phyloP scores from a whole-genome alignment of 2,329 filamentous ascomycete species.

The Westerdykella ornata region DNA sequence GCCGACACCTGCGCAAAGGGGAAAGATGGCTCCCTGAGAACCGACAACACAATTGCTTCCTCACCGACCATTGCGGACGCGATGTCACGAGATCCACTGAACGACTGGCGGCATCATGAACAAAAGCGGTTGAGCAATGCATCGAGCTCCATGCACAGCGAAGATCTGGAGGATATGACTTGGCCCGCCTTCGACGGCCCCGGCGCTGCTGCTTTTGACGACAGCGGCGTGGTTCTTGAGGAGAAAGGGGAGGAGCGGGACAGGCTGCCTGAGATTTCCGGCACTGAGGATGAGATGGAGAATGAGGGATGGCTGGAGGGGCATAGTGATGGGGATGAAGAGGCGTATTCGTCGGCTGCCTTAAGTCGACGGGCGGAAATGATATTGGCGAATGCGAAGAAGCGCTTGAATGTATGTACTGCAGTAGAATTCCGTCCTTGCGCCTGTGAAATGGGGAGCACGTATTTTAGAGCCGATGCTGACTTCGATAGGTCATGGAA shows the following conservation, averaged over 20 bases:
- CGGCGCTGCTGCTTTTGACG: constrained; percentile 20
- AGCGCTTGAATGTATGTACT: constrained; percentile 67
- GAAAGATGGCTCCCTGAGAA: background rate
- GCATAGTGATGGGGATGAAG: constrained; percentile 44
- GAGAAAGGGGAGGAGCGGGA: constrained; percentile 23
- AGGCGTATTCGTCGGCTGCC: constrained; percentile 64
- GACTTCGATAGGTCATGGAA: constrained; percentile 70
- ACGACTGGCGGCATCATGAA: constrained; percentile 16
- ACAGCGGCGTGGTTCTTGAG: constrained; percentile 31
- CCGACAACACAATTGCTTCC: constrained; percentile 25
- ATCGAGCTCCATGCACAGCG: constrained; percentile 41
- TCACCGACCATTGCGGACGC: constrained; percentile 28
- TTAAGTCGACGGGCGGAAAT: constrained; percentile 78
- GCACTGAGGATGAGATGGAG: constrained; percentile 32
- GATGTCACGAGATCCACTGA: constrained; percentile 9
- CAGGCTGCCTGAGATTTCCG: constrained; percentile 18
- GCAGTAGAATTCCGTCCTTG: background rate
- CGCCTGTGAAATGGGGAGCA: background rate
- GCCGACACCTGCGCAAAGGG: constrained; percentile 10
- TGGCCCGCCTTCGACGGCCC: constrained; percentile 35
- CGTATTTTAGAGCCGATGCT: constrained; percentile 11
- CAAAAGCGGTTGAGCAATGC: constrained; percentile 27
- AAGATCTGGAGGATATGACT: constrained; percentile 39
- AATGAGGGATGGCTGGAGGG: constrained; percentile 32
- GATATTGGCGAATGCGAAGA: constrained; percentile 89